These are phyloP conservation scores for Nitzschia putrida DNA, from an alignment of 108 stramenopile species.

Conservation along the genomic window DNA sequence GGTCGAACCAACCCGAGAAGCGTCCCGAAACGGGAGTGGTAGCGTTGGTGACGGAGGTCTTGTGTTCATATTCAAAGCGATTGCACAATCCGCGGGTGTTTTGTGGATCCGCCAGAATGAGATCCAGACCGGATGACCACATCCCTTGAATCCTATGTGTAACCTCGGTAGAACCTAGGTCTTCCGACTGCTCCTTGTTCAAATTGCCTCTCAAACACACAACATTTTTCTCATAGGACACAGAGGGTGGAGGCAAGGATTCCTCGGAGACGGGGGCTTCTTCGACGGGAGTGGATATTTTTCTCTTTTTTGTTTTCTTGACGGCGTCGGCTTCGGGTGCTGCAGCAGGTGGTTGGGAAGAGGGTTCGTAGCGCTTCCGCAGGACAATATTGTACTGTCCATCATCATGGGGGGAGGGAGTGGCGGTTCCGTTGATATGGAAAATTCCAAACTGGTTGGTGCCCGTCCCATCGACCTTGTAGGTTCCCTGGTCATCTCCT, in stretches of 20 bases:
- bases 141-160: slow-evolving; percentile 73
- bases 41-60: slow-evolving; percentile 45
- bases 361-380: slow-evolving; percentile 65
- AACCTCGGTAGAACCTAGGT: slow-evolving; percentile 50
- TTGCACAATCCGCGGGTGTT: slow-evolving; percentile 64
- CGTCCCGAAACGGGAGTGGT: slow-evolving; percentile 75
- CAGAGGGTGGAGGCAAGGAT: slow-evolving; percentile 57
- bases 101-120: slow-evolving; percentile 66
- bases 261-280: slow-evolving; percentile 5
- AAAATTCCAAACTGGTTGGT: slow-evolving; percentile 81
- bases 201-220: slow-evolving; percentile 77
- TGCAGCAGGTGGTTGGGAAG: slow-evolving; percentile 18
- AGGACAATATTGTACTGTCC: slow-evolving; percentile 57
- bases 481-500: slow-evolving; percentile 28
- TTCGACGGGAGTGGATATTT: neutral
- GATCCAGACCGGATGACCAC: slow-evolving; percentile 74
- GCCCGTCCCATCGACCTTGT: slow-evolving; percentile 67
- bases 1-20: slow-evolving; percentile 83
- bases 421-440: slow-evolving; percentile 71
- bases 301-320: slow-evolving; percentile 28
- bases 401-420: slow-evolving; percentile 53
- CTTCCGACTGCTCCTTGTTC: slow-evolving; percentile 48
- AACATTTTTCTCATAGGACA: slow-evolving; percentile 53
- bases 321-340: neutral
- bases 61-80: slow-evolving; percentile 86